phyloP scores from a whole-genome alignment of 495 filamentous ascomycete species.

The Talaromyces liani region DNA sequence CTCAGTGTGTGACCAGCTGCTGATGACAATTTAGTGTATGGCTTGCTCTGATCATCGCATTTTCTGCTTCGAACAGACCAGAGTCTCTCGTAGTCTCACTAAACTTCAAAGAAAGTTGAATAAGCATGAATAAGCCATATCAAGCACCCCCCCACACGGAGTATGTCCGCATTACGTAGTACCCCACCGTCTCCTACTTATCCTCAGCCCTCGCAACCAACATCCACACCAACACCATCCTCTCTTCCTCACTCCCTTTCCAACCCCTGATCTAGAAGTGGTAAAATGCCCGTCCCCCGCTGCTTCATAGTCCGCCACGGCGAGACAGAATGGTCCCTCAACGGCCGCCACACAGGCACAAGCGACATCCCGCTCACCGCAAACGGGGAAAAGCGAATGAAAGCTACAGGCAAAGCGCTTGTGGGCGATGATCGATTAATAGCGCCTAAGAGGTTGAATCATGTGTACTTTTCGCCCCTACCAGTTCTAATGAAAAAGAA shows the following conservation, averaged over 20 bases:
- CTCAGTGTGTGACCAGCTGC: too few relatives aligned
- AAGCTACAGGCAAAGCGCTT: constrained; percentile 72
- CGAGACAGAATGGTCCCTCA: constrained; percentile 96
- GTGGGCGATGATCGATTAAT: constrained; percentile 82
- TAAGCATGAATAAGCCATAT: neutral
- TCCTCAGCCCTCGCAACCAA: neutral
- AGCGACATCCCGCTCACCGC: constrained; percentile 81
- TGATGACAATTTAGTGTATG: too few relatives aligned
- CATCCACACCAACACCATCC: neutral
- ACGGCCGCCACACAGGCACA: constrained; percentile 80
- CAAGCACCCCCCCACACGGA: neutral
- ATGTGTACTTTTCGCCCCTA: constrained; percentile 43
- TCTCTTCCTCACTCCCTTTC: too few relatives aligned
- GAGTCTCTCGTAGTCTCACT: too few relatives aligned
- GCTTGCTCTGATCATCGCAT: too few relatives aligned
- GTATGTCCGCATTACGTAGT: neutral
- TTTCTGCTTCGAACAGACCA: too few relatives aligned
- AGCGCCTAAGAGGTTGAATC: constrained; percentile 70
- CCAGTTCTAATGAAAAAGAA: neutral
- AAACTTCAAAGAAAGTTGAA: neutral
- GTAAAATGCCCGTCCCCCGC: constrained; percentile 64
- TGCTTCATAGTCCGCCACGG: constrained; percentile 91
- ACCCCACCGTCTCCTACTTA: neutral
- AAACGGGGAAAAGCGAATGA: constrained; percentile 79
- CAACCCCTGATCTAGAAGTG: too few relatives aligned